Evolutionary conservation across 805 yeast species (phyloP).

Genomic region (Nakazawaea populi): DNA sequence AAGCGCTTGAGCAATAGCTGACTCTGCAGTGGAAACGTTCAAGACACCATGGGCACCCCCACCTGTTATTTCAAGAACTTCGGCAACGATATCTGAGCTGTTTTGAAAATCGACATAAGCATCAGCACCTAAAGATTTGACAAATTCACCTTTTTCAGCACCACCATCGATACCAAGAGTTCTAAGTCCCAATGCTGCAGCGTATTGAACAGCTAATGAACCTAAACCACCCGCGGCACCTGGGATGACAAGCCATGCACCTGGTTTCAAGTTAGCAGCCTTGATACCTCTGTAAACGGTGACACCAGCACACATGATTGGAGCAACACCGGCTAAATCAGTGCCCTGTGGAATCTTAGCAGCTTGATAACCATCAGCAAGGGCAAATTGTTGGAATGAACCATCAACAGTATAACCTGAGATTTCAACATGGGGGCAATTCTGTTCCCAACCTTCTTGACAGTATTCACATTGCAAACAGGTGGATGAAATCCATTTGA

Average conservation of each 20-base stretch:
- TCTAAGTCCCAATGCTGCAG: background rate
- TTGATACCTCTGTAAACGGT: background rate
- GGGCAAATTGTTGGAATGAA: background rate
- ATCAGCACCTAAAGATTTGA: slow-evolving; percentile 58
- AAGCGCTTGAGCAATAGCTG: slow-evolving; percentile 56
- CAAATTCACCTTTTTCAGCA: background rate
- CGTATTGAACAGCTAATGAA: background rate
- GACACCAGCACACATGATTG: background rate
- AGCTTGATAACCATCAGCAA: background rate
- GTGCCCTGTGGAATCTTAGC: background rate
- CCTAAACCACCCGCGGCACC: background rate
- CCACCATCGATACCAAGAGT: background rate
- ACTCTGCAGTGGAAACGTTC: slow-evolving; percentile 69
- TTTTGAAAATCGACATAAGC: slow-evolving; percentile 53
- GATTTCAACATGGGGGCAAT: background rate
- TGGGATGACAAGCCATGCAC: background rate
- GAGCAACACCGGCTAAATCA: background rate
- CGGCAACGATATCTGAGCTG: slow-evolving; percentile 49
- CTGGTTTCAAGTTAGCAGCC: background rate
- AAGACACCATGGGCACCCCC: slow-evolving; percentile 78
- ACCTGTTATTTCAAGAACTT: slow-evolving; percentile 48
- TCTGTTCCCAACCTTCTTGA: background rate
- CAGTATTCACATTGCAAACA: slow-evolving; percentile 73
- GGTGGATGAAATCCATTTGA: slow-evolving; percentile 79
- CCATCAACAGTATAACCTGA: background rate